Evolutionary conservation across 345 rosid genomes (phyloP).

Genomic region (Ceriops decandra): DNA sequence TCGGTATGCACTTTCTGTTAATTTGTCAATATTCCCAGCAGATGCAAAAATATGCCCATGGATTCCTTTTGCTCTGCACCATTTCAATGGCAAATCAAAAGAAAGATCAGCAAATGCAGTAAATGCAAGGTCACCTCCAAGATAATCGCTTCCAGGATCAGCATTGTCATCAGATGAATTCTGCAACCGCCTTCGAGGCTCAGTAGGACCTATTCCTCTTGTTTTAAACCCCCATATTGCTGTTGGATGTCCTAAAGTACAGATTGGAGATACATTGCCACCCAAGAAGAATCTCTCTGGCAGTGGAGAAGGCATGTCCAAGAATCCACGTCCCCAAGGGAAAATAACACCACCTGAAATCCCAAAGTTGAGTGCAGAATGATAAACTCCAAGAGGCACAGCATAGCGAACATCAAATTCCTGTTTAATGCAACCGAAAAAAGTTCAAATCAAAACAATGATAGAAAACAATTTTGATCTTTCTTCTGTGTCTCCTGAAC

Average conservation of each 20-base stretch:
- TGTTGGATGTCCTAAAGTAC: conserved; percentile 72
- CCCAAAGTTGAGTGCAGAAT: conserved; percentile 75
- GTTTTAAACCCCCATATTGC: conserved; percentile 78
- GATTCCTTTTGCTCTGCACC: conserved; percentile 81
- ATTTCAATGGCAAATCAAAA: conserved; percentile 77
- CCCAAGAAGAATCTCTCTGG: conserved; percentile 94
- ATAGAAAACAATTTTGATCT: no score
- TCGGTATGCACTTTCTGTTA: conserved; percentile 66
- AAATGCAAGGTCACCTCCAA: conserved; percentile 91
- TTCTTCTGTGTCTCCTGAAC: no score
- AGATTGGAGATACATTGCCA: conserved; percentile 80
- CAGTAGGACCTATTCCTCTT: conserved; percentile 83
- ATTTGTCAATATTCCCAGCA: conserved; percentile 74
- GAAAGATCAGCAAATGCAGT: conserved; percentile 90
- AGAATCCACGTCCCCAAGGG: conserved; percentile 76
- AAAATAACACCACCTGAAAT: conserved; percentile 63
- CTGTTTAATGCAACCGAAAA: conserved; percentile 33
- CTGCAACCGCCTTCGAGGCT: conserved; percentile 53
- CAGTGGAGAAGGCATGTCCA: conserved; percentile 47
- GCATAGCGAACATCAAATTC: conserved; percentile 84
- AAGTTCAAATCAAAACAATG: background rate
- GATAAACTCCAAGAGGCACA: conserved; percentile 71
- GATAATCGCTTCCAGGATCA: conserved; percentile 57
- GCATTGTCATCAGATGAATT: conserved; percentile 32
- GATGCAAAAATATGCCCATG: conserved; percentile 85